Evolutionary conservation across 164 flowering plant genomes (phyloP).

Genomic region (Cinnamomum chago): DNA sequence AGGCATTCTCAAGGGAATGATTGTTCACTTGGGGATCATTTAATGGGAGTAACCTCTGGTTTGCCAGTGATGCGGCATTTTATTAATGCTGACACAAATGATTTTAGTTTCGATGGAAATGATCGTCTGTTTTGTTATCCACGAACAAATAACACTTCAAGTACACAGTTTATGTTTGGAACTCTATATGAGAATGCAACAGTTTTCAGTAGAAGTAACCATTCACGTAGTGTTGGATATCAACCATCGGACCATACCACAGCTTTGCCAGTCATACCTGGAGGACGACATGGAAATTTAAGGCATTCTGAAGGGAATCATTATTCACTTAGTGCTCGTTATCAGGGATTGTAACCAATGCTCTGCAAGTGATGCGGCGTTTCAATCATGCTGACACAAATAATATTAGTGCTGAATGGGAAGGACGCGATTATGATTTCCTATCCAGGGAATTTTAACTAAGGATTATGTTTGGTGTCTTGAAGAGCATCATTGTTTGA

Average conservation of each 20-base stretch:
- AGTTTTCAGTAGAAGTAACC: not conserved
- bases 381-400: not conserved
- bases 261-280: not conserved
- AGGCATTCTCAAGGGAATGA: not conserved
- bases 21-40: not conserved
- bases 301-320: not conserved
- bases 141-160: not conserved
- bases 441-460: slow-evolving; percentile 11
- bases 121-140: not conserved
- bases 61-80: not conserved
- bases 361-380: not conserved
- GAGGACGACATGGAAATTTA: not conserved
- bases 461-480: slow-evolving; percentile 13
- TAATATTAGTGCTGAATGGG: slow-evolving; percentile 13
- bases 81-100: not conserved
- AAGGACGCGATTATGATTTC: slow-evolving; percentile 14
- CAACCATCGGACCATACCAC: not conserved
- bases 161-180: no score
- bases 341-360: not conserved
- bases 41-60: not conserved
- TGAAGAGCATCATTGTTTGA: slow-evolving; percentile 23
- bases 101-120: not conserved
- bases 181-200: not conserved
- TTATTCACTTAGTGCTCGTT: not conserved
- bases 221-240: not conserved